These are phyloP conservation scores for Alternaria dauci DNA, from an alignment of 2,329 filamentous ascomycete species.

Conservation along the genomic window DNA sequence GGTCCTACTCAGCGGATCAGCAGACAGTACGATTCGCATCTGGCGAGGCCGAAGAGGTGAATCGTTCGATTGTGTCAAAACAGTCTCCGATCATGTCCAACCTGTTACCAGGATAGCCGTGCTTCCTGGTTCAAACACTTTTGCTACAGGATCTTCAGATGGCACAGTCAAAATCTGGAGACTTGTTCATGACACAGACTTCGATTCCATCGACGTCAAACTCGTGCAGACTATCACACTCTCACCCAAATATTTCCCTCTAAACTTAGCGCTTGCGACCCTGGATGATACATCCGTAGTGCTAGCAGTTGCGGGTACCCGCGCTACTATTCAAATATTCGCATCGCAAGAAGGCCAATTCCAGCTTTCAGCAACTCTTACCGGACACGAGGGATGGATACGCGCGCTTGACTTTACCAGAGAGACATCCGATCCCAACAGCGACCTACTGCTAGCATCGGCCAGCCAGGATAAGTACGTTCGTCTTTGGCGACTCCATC, in stretches of 20 bases:
- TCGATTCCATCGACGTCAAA: slow-evolving; percentile 33
- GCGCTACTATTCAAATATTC: slow-evolving; percentile 81
- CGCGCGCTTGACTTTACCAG: slow-evolving; percentile 80
- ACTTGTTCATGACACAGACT: slow-evolving; percentile 55
- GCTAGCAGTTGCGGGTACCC: slow-evolving; percentile 87
- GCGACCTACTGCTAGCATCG: slow-evolving; percentile 84
- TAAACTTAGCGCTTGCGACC: slow-evolving; percentile 74
- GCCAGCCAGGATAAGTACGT: slow-evolving; percentile 98
- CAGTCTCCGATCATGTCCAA: slow-evolving; percentile 71
- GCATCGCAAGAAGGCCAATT: slow-evolving; percentile 69
- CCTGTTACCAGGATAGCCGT: slow-evolving; percentile 73
- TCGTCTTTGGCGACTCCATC: slow-evolving; percentile 86
- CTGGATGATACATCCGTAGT: slow-evolving; percentile 68
- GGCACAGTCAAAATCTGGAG: slow-evolving; percentile 73
- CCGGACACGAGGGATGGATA: slow-evolving; percentile 95
- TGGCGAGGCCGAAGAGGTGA: slow-evolving; percentile 55
- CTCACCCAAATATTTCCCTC: slow-evolving; percentile 80
- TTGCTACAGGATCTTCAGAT: slow-evolving; percentile 70
- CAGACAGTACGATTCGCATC: slow-evolving; percentile 78
- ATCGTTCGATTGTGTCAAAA: slow-evolving; percentile 56
- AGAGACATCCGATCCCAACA: slow-evolving; percentile 63
- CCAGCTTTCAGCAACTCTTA: slow-evolving; percentile 75
- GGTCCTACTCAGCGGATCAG: slow-evolving; percentile 79
- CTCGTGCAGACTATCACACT: slow-evolving; percentile 68
- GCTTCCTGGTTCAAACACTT: slow-evolving; percentile 55